phyloP scores from a whole-genome alignment of 805 yeast species.

The Wickerhamomyces pijperi region DNA sequence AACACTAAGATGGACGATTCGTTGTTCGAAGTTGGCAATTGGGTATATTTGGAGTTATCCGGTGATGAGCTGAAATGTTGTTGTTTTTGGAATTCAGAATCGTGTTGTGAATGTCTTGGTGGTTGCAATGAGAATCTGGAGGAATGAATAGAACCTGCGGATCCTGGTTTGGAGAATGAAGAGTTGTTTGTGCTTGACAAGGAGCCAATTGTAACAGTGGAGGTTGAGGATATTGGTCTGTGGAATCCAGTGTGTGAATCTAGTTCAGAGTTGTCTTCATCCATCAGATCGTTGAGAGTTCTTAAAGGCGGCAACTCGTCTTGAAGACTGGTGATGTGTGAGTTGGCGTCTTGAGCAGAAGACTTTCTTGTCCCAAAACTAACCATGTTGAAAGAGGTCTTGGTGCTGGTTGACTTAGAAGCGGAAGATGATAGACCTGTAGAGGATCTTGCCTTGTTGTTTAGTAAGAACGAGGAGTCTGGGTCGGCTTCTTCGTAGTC shows the following conservation, averaged over 20 bases:
- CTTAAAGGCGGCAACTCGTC: conserved; percentile 31
- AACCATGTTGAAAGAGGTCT: conserved; percentile 20
- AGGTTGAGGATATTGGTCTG: background rate
- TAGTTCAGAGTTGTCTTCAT: conserved; percentile 22
- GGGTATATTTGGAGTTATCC: background rate
- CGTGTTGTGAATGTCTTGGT: background rate
- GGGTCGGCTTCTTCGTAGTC: conserved; percentile 11
- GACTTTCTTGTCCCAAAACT: conserved; percentile 27
- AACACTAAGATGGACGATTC: conserved; percentile 72
- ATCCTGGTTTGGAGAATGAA: background rate
- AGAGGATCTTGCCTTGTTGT: conserved; percentile 3
- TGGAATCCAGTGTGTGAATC: background rate
- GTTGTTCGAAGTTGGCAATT: background rate
- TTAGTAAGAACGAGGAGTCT: conserved; percentile 16
- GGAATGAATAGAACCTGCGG: background rate
- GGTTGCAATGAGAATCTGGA: background rate
- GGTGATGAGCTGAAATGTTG: background rate
- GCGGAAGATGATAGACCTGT: background rate
- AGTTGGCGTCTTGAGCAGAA: conserved; percentile 8
- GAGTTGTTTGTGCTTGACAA: too few species aligned
- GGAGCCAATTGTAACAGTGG: too few species aligned
- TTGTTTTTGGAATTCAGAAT: conserved; percentile 1
- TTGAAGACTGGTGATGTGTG: conserved; percentile 21
- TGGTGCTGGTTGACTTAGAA: conserved; percentile 14
- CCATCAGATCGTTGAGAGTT: conserved; percentile 29